Conservation (phyloP, 1,284 basidiomycete species). For the Papiliotrema fonsecae region DNA sequence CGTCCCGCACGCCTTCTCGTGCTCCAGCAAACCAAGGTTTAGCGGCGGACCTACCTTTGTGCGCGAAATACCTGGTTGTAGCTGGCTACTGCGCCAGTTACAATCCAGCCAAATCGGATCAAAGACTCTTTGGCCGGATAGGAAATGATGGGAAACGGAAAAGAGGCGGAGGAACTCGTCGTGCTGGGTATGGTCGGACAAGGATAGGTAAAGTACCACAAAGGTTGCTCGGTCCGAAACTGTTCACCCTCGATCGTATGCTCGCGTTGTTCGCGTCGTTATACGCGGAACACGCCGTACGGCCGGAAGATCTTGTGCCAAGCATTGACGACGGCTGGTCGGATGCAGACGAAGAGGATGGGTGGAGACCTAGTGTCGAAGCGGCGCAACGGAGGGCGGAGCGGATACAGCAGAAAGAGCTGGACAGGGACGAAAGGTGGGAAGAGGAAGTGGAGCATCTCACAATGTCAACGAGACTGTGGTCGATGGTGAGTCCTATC, state of each 20-base stretch:
- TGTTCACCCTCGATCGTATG: slow-evolving; percentile 77
- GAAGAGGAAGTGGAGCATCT: slow-evolving; percentile 41
- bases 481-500: slow-evolving; percentile 31
- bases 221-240: slow-evolving; percentile 69
- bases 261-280: slow-evolving; percentile 77
- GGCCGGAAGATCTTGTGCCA: slow-evolving; percentile 40
- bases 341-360: slow-evolving; percentile 14
- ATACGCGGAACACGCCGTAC: slow-evolving; percentile 67
- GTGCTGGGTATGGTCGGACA: slow-evolving; percentile 42
- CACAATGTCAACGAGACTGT: slow-evolving; percentile 37
- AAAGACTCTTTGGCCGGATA: slow-evolving; percentile 69
- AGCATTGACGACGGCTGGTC: slow-evolving; percentile 5
- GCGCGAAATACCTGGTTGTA: slow-evolving; percentile 71
- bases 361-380: slow-evolving; percentile 14
- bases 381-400: slow-evolving; percentile 37
- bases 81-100: slow-evolving; percentile 80
- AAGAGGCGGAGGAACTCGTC: slow-evolving; percentile 50
- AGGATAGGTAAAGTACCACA: slow-evolving; percentile 55
- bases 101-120: slow-evolving; percentile 75
- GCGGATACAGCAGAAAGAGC: slow-evolving; percentile 65
- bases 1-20: background rate
- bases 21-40: background rate
- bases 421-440: slow-evolving; percentile 51
- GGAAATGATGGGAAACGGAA: slow-evolving; percentile 62
- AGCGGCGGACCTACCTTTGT: slow-evolving; percentile 51